phyloP scores from a whole-genome alignment of 768 basidiomycete genomes.

The Xerocomus potaroensis region DNA sequence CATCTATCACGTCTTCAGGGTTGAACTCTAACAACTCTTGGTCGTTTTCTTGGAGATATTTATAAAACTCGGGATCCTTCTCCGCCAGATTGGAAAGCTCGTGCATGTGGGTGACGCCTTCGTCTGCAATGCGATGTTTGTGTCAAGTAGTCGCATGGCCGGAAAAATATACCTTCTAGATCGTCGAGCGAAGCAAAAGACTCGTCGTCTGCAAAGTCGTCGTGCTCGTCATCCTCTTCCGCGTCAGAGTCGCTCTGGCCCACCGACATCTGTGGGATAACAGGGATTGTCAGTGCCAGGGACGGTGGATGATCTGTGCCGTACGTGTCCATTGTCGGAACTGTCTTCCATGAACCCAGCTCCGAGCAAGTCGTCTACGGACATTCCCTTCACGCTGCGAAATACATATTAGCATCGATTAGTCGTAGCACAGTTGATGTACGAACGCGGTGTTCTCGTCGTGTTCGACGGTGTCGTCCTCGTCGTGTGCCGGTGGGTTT shows the following conservation, averaged over 20 bases:
- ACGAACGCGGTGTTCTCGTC: slow-evolving; percentile 12
- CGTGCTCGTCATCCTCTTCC: slow-evolving; percentile 43
- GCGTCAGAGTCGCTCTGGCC: slow-evolving; percentile 29
- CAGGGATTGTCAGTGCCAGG: slow-evolving; percentile 2
- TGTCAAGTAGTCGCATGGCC: neutral
- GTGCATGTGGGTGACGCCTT: slow-evolving; percentile 68
- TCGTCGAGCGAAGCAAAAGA: slow-evolving; percentile 80
- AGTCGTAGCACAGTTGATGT: neutral
- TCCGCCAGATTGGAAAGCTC: slow-evolving; percentile 87
- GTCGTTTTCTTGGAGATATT: slow-evolving; percentile 96
- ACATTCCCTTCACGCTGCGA: slow-evolving; percentile 41
- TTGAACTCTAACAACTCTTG: slow-evolving; percentile 83
- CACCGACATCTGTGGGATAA: slow-evolving; percentile 18
- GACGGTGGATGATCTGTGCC: slow-evolving; percentile 8
- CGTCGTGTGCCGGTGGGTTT: slow-evolving; percentile 24
- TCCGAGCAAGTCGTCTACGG: slow-evolving; percentile 73
- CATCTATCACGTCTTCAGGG: slow-evolving; percentile 43
- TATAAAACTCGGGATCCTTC: slow-evolving; percentile 99
- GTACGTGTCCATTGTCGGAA: slow-evolving; percentile 42
- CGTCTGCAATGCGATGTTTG: slow-evolving; percentile 41
- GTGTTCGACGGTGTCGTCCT: slow-evolving; percentile 23
- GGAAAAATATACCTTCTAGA: slow-evolving; percentile 49
- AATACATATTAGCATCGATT: neutral
- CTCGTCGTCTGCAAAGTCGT: slow-evolving; percentile 47
- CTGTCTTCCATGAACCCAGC: slow-evolving; percentile 69